Base-by-base conservation (phyloP, 2,329 filamentous ascomycete species). In the Basipetospora chlamydospora region DNA sequence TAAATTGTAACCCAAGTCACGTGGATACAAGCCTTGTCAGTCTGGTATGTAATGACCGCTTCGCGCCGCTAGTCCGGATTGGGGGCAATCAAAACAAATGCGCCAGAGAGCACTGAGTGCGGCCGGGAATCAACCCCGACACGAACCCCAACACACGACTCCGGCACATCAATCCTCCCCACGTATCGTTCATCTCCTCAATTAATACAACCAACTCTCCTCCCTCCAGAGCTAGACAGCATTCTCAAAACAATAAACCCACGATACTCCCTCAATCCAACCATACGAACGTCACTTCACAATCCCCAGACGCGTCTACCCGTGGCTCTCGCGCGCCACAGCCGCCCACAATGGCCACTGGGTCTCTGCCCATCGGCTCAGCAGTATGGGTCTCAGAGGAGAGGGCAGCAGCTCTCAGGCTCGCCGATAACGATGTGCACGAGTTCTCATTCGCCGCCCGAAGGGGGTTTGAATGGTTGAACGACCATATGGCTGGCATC, bases 391-490 rank as follows among this genome's bases (percentile, higher is more conserved):
- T 95, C 45, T 64, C 77, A 22, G 77, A 84, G 46, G 90, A 98
- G 64, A 74, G 87, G 47, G 70, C 78, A 29, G 81, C 87, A 49
- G 78, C 84, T 11, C 63, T 76, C 38, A 72, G 82, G 45, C 77
- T 95, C 43, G 71, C 81, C 12, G 69, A 80, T 32, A 73, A 85
- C 39, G 90, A 96, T 56, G 72, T 83, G 38, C 88, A 96, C 46
- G 92, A 98, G 60, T 92, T 96, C 52, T 75, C 82, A 29, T 96
- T 83, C 60, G 85, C 86, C 21, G 87, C 84, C 43, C 76, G 83
- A 40, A 93, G 96, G 59, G 90, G 98, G 56, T 65, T 96, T 51
- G 87, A 96, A 54, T 98, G 90, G 90, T 66, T 98, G 48, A 96
- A 98, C 52, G 90, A 96, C 61, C 90, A 98, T 57, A 95, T 98